Percentiles rank a stretch among this genome's conserved stretches.
Evolutionary conservation across 225 moss, liverwort and hornwort species (phyloP).

Genomic region (Anthoceros angustus): DNA sequence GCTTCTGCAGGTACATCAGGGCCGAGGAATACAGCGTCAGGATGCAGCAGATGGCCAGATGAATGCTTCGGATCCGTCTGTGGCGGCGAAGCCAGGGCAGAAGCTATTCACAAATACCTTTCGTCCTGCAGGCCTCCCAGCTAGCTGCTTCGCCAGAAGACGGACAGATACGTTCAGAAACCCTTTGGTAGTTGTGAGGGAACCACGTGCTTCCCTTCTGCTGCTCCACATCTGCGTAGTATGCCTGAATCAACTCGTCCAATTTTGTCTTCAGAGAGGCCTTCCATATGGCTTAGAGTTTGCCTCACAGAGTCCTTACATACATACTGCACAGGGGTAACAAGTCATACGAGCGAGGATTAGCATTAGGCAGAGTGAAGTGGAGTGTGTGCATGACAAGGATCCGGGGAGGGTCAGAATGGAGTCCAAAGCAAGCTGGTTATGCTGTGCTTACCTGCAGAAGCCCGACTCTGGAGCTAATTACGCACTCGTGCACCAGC

Average conservation of each 20-base stretch:
- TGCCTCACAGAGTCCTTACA: too few species aligned
- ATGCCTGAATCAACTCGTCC: constrained; percentile 10
- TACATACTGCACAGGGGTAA: too few species aligned
- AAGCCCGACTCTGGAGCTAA: constrained; percentile 25
- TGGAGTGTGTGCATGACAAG: too few species aligned
- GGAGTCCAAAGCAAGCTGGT: neutral
- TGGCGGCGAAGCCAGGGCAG: constrained; percentile 28
- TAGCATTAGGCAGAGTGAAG: neutral
- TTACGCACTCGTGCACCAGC: constrained; percentile 26
- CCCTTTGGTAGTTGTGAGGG: constrained; percentile 14
- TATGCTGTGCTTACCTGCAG: constrained; percentile 13
- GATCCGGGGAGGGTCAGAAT: neutral
- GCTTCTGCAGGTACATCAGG: neutral
- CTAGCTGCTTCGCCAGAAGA: constrained; percentile 15
- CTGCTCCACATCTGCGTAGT: constrained; percentile 19
- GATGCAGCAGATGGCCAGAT: too few species aligned
- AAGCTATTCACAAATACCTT: constrained; percentile 25
- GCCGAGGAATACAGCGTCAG: too few species aligned
- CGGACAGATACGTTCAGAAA: constrained; percentile 30
- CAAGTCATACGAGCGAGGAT: too few species aligned
- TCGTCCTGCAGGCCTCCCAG: constrained; percentile 3
- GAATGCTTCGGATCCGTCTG: constrained; percentile 17
- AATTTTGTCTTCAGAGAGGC: too few species aligned
- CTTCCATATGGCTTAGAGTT: too few species aligned
- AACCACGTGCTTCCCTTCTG: constrained; percentile 17